Evolutionary conservation across 2,329 filamentous ascomycete genomes (phyloP).

Genomic region (Exophiala xenobiotica): DNA sequence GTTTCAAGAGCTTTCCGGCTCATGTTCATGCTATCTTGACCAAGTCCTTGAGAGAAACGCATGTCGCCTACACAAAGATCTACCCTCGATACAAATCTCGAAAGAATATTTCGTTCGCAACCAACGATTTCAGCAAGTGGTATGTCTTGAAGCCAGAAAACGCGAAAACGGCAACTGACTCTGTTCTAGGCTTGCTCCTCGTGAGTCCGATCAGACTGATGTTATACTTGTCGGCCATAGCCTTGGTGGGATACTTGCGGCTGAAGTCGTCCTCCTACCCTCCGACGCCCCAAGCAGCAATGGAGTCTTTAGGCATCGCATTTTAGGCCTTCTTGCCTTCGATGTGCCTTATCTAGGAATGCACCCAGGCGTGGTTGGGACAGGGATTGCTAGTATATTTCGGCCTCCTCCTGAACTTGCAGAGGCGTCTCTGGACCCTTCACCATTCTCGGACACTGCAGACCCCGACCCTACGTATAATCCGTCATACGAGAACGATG

Average conservation of each 20-base stretch:
- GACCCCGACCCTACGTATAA: conserved; percentile 64
- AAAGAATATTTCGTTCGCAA: conserved; percentile 59
- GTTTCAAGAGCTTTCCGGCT: conserved; percentile 82
- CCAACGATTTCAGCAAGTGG: conserved; percentile 81
- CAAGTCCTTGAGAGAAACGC: conserved; percentile 65
- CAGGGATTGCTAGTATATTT: conserved; percentile 78
- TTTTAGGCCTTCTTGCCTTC: conserved; percentile 77
- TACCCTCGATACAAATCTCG: conserved; percentile 46
- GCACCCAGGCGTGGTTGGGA: conserved; percentile 82
- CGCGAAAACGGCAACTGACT: conserved; percentile 1
- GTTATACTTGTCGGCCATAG: conserved; percentile 82
- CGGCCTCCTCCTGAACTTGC: conserved; percentile 43
- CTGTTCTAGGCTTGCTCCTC: conserved; percentile 63
- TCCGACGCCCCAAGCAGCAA: conserved; percentile 28
- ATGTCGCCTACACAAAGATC: conserved; percentile 78
- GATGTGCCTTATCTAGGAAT: conserved; percentile 87
- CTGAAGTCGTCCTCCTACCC: conserved; percentile 69
- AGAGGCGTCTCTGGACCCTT: conserved; percentile 3
- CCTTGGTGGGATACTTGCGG: conserved; percentile 81
- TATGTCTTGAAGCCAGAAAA: conserved; percentile 35
- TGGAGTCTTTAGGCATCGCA: conserved; percentile 64
- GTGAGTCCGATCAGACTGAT: conserved; percentile 72
- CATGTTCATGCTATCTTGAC: conserved; percentile 77
- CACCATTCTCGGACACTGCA: conserved; percentile 17
- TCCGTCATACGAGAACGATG: conserved; percentile 72